These are phyloP conservation scores for Delonix regia DNA, from an alignment of 306 rosid species.

Conservation along the genomic window DNA sequence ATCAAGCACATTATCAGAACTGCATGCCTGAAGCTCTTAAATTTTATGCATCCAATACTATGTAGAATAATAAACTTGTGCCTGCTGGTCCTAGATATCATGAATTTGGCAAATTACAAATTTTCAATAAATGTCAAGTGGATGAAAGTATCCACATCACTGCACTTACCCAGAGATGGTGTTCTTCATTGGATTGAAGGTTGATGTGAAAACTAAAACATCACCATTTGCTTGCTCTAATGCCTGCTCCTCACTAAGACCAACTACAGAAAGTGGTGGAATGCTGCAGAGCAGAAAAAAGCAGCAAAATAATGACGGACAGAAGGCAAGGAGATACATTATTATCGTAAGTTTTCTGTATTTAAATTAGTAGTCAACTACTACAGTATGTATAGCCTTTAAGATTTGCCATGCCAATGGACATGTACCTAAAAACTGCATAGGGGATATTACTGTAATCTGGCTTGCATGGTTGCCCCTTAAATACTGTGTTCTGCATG, in stretches of 20 bases:
- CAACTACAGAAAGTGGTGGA: constrained; percentile 93
- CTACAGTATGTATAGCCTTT: not conserved
- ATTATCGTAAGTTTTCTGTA: not conserved
- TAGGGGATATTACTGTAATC: constrained; percentile 61
- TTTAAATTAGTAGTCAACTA: not conserved
- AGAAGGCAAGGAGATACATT: constrained; percentile 17
- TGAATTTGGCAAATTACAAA: constrained; percentile 8
- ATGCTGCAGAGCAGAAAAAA: constrained; percentile 66
- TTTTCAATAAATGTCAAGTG: constrained; percentile 24
- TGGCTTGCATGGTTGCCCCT: constrained; percentile 70
- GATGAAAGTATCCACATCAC: constrained; percentile 32
- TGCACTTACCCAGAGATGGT: constrained; percentile 86
- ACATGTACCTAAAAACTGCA: constrained; percentile 55
- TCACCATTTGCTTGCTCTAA: constrained; percentile 76
- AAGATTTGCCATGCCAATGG: constrained; percentile 1
- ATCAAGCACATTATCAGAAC: constrained; percentile 15
- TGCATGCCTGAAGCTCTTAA: not conserved
- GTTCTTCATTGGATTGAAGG: constrained; percentile 96
- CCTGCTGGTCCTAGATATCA: constrained; percentile 24
- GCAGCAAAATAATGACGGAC: not conserved
- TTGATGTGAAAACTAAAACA: constrained; percentile 75
- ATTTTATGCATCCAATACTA: not conserved
- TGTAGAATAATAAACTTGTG: constrained; percentile 14
- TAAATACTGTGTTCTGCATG: constrained; percentile 85
- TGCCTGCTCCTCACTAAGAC: constrained; percentile 95